These are phyloP conservation scores for Schizothecium vesticola DNA, from an alignment of 495 filamentous ascomycete species.

Conservation along the genomic window DNA sequence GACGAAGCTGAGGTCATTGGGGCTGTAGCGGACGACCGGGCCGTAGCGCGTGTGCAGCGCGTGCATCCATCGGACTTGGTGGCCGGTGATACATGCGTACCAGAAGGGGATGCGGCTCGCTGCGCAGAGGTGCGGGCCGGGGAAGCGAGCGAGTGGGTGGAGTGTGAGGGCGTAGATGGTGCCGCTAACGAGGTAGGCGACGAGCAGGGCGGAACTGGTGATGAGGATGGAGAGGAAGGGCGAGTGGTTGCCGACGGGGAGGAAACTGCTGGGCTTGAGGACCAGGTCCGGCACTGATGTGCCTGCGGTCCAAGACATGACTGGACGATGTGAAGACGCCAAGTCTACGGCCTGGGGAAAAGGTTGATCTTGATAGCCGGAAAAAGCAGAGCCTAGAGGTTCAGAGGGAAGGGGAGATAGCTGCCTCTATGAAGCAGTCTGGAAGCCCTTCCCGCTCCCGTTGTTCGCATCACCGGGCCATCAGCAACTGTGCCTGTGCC, in stretches of 20 bases:
- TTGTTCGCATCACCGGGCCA: too few relatives aligned
- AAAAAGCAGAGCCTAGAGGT: not conserved
- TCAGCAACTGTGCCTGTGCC: too few relatives aligned
- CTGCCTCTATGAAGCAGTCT: not conserved
- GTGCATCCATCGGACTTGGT: constrained; percentile 13
- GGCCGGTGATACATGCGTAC: constrained; percentile 13
- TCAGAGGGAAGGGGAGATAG: not conserved
- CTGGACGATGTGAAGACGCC: not conserved
- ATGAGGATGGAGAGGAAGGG: not conserved
- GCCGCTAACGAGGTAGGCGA: not conserved
- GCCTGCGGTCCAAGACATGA: not conserved
- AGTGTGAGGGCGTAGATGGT: constrained; percentile 22
- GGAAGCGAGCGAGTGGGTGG: constrained; percentile 13
- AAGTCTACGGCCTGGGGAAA: not conserved
- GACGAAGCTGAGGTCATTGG: constrained; percentile 39
- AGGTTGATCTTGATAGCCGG: not conserved
- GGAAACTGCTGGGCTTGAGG: not conserved
- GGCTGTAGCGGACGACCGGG: constrained; percentile 38
- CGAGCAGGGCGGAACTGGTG: not conserved
- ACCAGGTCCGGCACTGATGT: not conserved
- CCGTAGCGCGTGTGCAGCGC: constrained; percentile 39
- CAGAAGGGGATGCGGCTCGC: constrained; percentile 17
- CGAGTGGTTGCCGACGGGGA: not conserved
- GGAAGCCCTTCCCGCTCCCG: not conserved
- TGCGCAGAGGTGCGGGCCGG: constrained; percentile 1